Percentiles rank a stretch among this genome's conserved stretches.
phyloP scores from a whole-genome alignment of 1,139 yeast genomes.

The Zygoascus sp. region DNA sequence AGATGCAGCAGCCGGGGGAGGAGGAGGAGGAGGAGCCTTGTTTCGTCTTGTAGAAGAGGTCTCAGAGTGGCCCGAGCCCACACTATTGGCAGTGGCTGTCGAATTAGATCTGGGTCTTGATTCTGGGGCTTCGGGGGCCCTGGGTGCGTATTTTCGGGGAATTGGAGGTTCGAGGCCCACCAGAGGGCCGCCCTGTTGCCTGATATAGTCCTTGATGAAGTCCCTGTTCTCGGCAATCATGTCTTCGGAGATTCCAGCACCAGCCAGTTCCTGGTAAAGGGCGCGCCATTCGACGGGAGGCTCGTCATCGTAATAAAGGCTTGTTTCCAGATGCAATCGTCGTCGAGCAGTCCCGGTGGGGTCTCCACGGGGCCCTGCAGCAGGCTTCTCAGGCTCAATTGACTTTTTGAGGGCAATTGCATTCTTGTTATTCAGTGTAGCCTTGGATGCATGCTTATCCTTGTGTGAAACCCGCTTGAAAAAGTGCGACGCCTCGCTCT shows the following conservation, averaged over 20 bases:
- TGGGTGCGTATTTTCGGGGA: conserved; percentile 51
- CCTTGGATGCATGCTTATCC: conserved; percentile 79
- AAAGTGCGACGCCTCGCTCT: conserved; percentile 82
- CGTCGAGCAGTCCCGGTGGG: conserved; percentile 40
- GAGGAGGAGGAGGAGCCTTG: conserved; percentile 50
- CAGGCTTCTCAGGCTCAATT: conserved; percentile 38
- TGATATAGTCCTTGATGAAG: conserved; percentile 72
- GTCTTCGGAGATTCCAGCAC: conserved; percentile 79
- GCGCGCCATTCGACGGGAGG: conserved; percentile 88
- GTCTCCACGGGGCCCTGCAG: conserved; percentile 70
- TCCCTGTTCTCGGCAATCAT: conserved; percentile 85
- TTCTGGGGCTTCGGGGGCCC: conserved; percentile 12
- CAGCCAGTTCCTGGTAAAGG: conserved; percentile 65
- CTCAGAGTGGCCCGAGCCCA: conserved; percentile 22
- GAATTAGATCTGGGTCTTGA: conserved; percentile 19
- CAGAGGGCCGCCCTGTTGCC: conserved; percentile 75
- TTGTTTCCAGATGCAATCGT: conserved; percentile 53
- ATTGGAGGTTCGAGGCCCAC: conserved; percentile 85
- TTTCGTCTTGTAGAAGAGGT: conserved; percentile 20
- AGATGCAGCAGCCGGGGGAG: conserved; percentile 30
- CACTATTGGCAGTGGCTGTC: conserved; percentile 14
- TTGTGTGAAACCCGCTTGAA: conserved; percentile 68
- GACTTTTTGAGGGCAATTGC: conserved; percentile 67
- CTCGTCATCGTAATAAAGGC: conserved; percentile 64
- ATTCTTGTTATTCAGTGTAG: conserved; percentile 77